A percentile compares a stretch with the other conserved stretches of the same genome.
Conservation (phyloP, 106 monocot genomes). For the Phalaenopsis equestris region DNA sequence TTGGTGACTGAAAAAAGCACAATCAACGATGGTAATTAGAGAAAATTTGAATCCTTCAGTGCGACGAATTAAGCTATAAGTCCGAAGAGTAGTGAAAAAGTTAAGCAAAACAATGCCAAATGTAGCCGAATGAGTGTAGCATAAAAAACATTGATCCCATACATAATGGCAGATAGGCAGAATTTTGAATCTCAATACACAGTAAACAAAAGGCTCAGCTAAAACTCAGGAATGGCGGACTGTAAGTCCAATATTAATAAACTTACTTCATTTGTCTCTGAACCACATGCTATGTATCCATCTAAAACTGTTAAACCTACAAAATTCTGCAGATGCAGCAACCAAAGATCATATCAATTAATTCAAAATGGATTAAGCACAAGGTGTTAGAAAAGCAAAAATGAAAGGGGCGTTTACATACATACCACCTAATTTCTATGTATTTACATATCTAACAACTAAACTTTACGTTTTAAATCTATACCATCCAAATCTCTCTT, state of each 20-base stretch:
- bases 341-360: not conserved
- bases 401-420: not conserved
- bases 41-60: too few species aligned
- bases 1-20: too few species aligned
- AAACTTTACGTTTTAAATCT: too few species aligned
- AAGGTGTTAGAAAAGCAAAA: not conserved
- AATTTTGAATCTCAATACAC: not conserved
- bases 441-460: too few species aligned
- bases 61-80: too few species aligned
- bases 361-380: not conserved
- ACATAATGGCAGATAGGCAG: not conserved
- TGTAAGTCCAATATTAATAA: not conserved
- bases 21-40: too few species aligned
- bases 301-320: constrained; percentile 85
- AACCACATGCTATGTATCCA: constrained; percentile 93
- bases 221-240: not conserved
- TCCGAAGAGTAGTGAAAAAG: too few species aligned
- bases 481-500: too few species aligned
- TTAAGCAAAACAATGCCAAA: too few species aligned
- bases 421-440: too few species aligned
- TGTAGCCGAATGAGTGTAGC: too few species aligned
- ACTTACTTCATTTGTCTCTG: constrained; percentile 96
- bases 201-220: not conserved
- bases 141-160: too few species aligned
- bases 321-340: constrained; percentile 70